Conservation (phyloP, 306 rosid genomes). For the Pterocarpus santalinus region DNA sequence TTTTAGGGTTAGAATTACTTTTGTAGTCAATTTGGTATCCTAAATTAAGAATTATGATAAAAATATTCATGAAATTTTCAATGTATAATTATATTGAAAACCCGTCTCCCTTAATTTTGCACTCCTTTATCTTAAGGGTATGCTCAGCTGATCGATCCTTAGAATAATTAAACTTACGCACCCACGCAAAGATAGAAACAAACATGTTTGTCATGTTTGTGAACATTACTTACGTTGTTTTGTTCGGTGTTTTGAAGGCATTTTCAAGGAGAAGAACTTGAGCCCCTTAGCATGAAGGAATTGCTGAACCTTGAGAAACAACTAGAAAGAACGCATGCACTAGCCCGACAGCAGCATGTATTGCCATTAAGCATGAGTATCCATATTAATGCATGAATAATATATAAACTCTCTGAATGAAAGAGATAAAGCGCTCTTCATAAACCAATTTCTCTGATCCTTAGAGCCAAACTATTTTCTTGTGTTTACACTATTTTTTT, state of each 20-base stretch:
- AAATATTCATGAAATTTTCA: too few species aligned
- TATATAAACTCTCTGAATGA: not conserved
- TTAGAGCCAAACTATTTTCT: not conserved
- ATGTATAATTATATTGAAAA: too few species aligned
- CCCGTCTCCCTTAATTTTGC: too few species aligned
- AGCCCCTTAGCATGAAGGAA: constrained; percentile 65
- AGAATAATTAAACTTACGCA: too few species aligned
- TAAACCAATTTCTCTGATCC: not conserved
- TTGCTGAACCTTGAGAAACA: constrained; percentile 70
- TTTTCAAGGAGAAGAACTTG: constrained; percentile 82
- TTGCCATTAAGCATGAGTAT: not conserved
- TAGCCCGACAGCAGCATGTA: constrained; percentile 72
- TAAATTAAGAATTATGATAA: too few species aligned
- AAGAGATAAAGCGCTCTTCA: not conserved
- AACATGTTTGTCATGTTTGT: not conserved
- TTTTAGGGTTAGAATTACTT: not conserved
- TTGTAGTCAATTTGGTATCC: not conserved
- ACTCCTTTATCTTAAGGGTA: too few species aligned
- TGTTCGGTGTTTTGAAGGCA: constrained; percentile 56
- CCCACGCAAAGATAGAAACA: too few species aligned
- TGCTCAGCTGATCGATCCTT: too few species aligned
- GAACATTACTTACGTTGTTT: not conserved
- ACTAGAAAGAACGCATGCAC: constrained; percentile 67
- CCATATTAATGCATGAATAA: not conserved
- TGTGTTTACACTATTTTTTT: not conserved